Percentiles rank a stretch among this genome's conserved stretches.
phyloP scores from a whole-genome alignment of 331 rosid species.

The Pyrus hybrid region DNA sequence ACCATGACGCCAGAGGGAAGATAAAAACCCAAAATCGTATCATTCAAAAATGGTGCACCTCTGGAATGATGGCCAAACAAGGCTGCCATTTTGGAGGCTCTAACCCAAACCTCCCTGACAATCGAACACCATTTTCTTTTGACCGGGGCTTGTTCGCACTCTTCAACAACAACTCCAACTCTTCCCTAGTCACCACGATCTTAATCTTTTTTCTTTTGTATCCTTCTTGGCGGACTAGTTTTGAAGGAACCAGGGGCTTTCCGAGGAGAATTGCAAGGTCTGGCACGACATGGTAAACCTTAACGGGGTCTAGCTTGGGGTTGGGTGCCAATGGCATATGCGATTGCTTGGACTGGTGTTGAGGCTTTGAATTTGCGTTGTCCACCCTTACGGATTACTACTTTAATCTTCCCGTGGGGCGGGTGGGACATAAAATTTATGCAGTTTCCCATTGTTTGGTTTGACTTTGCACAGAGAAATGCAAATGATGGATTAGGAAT shows the following conservation, averaged over 20 bases:
- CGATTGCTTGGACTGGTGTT: not conserved
- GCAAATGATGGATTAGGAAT: not conserved
- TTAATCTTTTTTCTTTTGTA: slow-evolving; percentile 24
- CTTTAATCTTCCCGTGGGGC: slow-evolving; percentile 16
- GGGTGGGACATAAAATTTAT: not conserved
- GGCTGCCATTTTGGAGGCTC: slow-evolving; percentile 39
- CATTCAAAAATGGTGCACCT: not conserved
- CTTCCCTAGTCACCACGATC: slow-evolving; percentile 47
- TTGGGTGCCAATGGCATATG: slow-evolving; percentile 9
- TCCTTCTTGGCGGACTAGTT: slow-evolving; percentile 15
- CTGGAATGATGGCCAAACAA: slow-evolving; percentile 36
- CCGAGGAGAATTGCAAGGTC: slow-evolving; percentile 6
- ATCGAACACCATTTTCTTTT: slow-evolving; percentile 9
- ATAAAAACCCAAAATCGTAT: not conserved
- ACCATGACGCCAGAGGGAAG: not conserved
- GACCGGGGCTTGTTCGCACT: slow-evolving; percentile 16
- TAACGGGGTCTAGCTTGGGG: slow-evolving; percentile 18
- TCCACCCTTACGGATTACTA: slow-evolving; percentile 3
- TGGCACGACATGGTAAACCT: slow-evolving; percentile 35
- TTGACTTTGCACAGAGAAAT: not conserved
- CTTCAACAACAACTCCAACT: slow-evolving; percentile 27
- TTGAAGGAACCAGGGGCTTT: slow-evolving; percentile 5
- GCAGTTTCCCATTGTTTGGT: slow-evolving; percentile 32
- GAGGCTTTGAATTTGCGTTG: slow-evolving; percentile 1
- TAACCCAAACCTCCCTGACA: slow-evolving; percentile 7